Base-by-base conservation (phyloP, 1,139 yeast genomes). In the Yamadazyma conglobata region DNA sequence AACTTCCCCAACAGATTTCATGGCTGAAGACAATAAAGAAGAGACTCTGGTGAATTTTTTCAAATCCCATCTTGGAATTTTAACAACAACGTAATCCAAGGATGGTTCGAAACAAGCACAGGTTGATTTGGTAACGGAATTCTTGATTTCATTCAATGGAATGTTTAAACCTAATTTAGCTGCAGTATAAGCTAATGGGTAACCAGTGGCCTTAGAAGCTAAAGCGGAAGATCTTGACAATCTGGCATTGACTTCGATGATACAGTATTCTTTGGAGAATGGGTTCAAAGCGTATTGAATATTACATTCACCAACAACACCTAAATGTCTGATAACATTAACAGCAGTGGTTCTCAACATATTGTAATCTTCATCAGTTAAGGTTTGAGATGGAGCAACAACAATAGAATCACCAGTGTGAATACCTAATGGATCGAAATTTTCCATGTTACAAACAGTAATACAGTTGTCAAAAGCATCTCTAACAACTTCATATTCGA, bases 391-490 rank as follows among this genome's bases (percentile, higher is more conserved):
- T 35, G 98, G 98, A 36, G 98, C 98, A 53, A 91, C 96, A 35
- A 91, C 98, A 55, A 91, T 91, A 34, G 98, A 91, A 61, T 91
- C 98, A 73, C 98, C 98, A 43, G 98, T 91, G 61, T 91, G 98
- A 53, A 91, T 89, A 60, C 98, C 98, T 52, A 91, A 77, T 31
- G 98, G 98, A 67, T 91, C 98, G 51, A 91, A 91, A 70, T 91
- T 91, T 67, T 91, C 98, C 98, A 91, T 91, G 69, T 91, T 91
- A 77, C 98, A 91, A 42, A 91, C 98, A 33, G 98, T 91, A 54
- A 91, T 88, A 78, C 98, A 91, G 77, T 91, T 91, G 62, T 87
- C 97, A 47, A 78, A 82, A 29, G 95, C 93, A 68, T 91, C 98
- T 60, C 98, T 85, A 39, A 91, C 98, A 62, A 91, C 98, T 67